A percentile compares a stretch with the other conserved stretches of the same genome.
These are phyloP conservation scores for Fusarium pseudograminearum DNA, from an alignment of 2,329 filamentous ascomycete genomes.

Conservation along the genomic window DNA sequence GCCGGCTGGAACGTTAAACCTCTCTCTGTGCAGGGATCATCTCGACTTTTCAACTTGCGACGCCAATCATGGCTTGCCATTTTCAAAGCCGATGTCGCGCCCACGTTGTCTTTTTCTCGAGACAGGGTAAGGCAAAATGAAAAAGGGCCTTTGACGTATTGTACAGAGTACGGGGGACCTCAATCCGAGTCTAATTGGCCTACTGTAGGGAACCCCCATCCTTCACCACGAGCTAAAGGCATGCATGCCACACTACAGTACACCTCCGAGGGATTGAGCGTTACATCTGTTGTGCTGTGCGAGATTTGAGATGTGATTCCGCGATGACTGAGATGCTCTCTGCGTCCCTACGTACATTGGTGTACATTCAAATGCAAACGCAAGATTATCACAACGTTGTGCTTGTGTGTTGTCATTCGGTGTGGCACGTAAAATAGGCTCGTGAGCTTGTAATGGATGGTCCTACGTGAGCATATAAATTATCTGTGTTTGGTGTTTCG, in stretches of 20 bases:
- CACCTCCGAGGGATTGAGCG: conserved; percentile 42
- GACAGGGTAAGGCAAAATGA: not conserved
- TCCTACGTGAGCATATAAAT: not conserved
- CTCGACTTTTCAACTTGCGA: conserved; percentile 38
- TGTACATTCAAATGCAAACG: conserved; percentile 24
- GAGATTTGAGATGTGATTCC: conserved; percentile 41
- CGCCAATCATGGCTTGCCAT: conserved; percentile 50
- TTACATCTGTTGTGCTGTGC: conserved; percentile 30
- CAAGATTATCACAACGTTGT: conserved; percentile 15
- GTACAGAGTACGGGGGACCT: conserved; percentile 44
- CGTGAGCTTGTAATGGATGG: conserved; percentile 4
- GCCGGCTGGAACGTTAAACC: conserved; percentile 48
- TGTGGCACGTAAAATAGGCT: conserved; percentile 8
- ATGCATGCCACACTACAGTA: conserved; percentile 2
- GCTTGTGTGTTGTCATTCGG: conserved; percentile 14
- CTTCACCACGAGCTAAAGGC: conserved; percentile 12
- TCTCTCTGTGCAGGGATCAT: conserved; percentile 41
- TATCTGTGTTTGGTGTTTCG: conserved; percentile 10
- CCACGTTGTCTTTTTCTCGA: conserved; percentile 26
- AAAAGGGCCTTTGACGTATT: conserved; percentile 45
- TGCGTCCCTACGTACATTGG: conserved; percentile 20
- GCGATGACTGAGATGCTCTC: conserved; percentile 6
- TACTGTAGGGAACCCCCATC: conserved; percentile 30
- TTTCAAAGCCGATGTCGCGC: conserved; percentile 54
- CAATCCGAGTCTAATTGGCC: conserved; percentile 39